Base-by-base conservation (phyloP, 1,139 yeast species). In the Petasospora fabianii region DNA sequence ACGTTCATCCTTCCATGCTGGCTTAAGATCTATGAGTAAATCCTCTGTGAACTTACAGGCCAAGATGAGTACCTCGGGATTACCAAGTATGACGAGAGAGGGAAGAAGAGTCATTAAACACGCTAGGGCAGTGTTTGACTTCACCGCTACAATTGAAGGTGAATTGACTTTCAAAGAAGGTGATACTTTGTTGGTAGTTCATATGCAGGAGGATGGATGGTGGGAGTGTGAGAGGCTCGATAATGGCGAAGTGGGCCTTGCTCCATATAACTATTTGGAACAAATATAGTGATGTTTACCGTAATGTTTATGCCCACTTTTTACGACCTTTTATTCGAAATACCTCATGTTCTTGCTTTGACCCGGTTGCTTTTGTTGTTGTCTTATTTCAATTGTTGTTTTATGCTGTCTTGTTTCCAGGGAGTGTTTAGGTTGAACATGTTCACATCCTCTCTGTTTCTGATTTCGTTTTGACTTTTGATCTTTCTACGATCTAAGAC, bases 141-240 rank as follows among this genome's bases (percentile, higher is more conserved):
- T 84, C 62, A 71, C 74, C 27, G 88, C 95, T 1, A 82, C 79
- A 18, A 81, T 84, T 36, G 82, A 81, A n/a, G 92, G 85, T 35
- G 96, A 87, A 53, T 71, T 86, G 10, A 65, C 71, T 14, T 86
- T 87, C 68, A 71, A 74, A 41, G 84, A 84, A 56, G 84, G 83
- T 40, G 94, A 88, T 68, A 59, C 77, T n/a, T 65, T 87, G 60
- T 71, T 79, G 46, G 76, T 87, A 12, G 62, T 84, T 19, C 78
- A 77, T 50, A 81, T 74, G 68, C 95, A 86, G 59, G 90, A 83
- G 39, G 96, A 87, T 55, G 87, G 88, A 26, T 87, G 96, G 96
- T 87, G 84, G 81, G 80, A 82, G 51, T 84, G 86, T 46, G 95
- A 87, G 34, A 32, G 41, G 17, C 12, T 43, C 57, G 76, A 83